Percentiles rank a stretch among this genome's conserved stretches.
Conservation (phyloP, 129 eudicot genomes). For the Arctium lappa region DNA sequence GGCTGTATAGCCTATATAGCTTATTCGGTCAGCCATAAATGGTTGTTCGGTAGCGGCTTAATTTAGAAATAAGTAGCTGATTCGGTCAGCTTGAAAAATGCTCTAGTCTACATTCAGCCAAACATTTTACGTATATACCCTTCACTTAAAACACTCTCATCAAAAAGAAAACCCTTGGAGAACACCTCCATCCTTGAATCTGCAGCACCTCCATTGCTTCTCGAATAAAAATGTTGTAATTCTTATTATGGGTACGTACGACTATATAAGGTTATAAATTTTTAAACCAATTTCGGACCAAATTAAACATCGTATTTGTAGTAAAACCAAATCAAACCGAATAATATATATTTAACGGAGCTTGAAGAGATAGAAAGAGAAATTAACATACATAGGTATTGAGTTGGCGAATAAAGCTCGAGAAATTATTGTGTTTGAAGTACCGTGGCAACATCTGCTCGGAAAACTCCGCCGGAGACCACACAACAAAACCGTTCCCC, state of each 20-base stretch:
- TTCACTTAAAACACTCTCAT: too few relatives aligned
- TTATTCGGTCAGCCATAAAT: too few relatives aligned
- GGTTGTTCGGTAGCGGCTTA: too few relatives aligned
- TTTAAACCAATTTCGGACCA: neutral
- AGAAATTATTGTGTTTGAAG: constrained; percentile 59
- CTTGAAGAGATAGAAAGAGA: neutral
- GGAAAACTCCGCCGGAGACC: constrained; percentile 55
- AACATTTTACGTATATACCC: too few relatives aligned
- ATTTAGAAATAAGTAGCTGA: too few relatives aligned
- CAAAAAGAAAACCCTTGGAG: too few relatives aligned
- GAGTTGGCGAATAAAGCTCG: constrained; percentile 62
- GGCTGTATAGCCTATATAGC: too few relatives aligned
- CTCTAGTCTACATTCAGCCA: too few relatives aligned
- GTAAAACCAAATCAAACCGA: neutral
- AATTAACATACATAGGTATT: constrained; percentile 50
- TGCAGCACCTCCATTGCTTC: too few relatives aligned
- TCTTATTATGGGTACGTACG: neutral
- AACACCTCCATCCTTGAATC: too few relatives aligned
- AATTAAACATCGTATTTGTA: neutral
- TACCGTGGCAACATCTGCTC: constrained; percentile 50
- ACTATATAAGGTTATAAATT: neutral
- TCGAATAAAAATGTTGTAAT: neutral
- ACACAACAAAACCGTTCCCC: constrained; percentile 50
- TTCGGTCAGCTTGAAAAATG: too few relatives aligned
- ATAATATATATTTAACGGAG: neutral